Conservation (phyloP, 768 basidiomycete species). For the Lyophyllum decastes region DNA sequence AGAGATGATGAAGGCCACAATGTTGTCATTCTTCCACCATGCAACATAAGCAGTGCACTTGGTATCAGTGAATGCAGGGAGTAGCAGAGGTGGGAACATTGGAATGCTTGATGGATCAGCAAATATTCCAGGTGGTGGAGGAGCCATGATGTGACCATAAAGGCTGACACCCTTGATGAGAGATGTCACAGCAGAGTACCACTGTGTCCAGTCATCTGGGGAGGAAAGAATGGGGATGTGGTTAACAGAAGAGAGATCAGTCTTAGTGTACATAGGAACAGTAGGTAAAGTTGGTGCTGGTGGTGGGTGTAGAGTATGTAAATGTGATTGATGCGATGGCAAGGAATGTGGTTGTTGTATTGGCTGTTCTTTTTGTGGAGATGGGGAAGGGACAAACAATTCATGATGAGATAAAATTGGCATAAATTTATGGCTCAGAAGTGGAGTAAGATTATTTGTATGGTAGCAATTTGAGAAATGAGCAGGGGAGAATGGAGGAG, state of each 20-base stretch:
- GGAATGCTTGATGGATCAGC: neutral
- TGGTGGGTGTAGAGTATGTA: neutral
- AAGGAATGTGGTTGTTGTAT: too few species aligned
- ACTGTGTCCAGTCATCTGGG: neutral
- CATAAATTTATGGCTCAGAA: neutral
- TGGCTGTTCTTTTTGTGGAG: too few species aligned
- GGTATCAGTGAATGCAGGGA: neutral
- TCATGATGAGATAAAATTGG: neutral
- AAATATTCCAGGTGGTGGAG: neutral
- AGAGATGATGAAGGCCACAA: neutral
- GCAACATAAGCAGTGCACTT: neutral
- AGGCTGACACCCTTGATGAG: neutral
- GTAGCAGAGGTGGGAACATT: neutral
- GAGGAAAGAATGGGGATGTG: neutral
- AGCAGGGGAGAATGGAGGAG: neutral
- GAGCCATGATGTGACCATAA: neutral
- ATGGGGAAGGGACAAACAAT: neutral
- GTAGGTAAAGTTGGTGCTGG: neutral
- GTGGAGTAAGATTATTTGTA: neutral
- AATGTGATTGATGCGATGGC: too few species aligned
- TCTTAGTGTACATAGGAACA: neutral
- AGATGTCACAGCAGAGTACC: neutral
- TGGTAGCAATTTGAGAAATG: neutral
- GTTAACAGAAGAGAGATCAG: neutral
- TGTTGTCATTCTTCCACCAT: neutral